Percentiles rank a stretch among this genome's conserved stretches.
Evolutionary conservation across 441 rosid species (phyloP).

Genomic region (Corymbia calophylla): DNA sequence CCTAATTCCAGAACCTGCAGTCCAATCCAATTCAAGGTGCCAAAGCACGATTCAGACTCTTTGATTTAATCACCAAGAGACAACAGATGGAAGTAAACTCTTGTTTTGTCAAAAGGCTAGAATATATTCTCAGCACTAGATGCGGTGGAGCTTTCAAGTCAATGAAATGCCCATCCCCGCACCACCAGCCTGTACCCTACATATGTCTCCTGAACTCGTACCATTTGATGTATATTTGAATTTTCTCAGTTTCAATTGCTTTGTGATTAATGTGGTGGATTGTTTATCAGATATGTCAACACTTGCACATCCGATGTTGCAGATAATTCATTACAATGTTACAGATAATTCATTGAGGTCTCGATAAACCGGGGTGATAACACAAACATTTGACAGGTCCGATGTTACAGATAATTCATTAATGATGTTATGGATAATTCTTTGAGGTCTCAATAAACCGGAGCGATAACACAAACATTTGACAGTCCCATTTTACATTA

Average conservation of each 20-base stretch:
- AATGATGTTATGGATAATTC: background rate
- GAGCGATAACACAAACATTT: background rate
- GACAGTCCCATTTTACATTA: background rate
- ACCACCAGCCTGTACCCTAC: background rate
- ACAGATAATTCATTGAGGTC: background rate
- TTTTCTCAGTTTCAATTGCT: background rate
- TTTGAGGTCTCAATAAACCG: background rate
- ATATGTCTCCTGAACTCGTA: background rate
- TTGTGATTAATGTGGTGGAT: background rate
- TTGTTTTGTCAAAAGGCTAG: background rate
- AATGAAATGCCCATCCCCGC: background rate
- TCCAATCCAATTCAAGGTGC: background rate
- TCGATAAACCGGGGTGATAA: background rate
- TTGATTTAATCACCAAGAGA: background rate
- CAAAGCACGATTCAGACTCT: background rate
- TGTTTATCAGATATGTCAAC: background rate
- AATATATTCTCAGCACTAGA: background rate
- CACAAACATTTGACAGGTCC: background rate
- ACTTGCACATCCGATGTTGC: background rate
- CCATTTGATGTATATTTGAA: background rate
- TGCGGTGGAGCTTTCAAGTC: background rate
- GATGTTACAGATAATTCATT: background rate
- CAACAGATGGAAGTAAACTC: background rate
- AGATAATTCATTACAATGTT: background rate
- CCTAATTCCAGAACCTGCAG: conserved; percentile 23